phyloP scores from a whole-genome alignment of 1,139 yeast genomes.

The Candida frijolesensis region DNA sequence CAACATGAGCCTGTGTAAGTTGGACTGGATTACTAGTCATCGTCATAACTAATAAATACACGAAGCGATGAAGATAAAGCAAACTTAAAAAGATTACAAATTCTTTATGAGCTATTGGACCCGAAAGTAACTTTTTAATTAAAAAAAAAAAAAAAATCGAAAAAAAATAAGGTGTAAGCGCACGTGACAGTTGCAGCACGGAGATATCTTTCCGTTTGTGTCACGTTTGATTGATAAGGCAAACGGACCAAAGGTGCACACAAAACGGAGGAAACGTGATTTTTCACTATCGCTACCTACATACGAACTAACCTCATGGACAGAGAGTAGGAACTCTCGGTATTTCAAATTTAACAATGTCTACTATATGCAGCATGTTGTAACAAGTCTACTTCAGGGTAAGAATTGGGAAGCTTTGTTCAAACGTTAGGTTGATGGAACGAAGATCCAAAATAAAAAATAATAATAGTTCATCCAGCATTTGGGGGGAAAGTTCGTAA shows the following conservation, averaged over 20 bases:
- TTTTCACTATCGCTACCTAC: too few relatives aligned
- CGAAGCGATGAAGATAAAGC: not conserved
- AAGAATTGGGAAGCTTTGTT: not conserved
- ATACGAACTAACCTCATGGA: too few relatives aligned
- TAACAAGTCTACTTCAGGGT: too few relatives aligned
- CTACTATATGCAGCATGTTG: too few relatives aligned
- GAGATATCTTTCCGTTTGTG: not conserved
- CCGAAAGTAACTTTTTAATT: not conserved
- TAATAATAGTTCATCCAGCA: not conserved
- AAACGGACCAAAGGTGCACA: not conserved
- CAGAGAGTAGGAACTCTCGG: too few relatives aligned
- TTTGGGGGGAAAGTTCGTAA: slow-evolving; percentile 1
- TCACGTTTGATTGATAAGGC: not conserved
- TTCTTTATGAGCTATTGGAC: not conserved
- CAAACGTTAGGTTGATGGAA: not conserved
- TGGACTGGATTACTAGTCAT: slow-evolving; percentile 12
- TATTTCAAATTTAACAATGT: too few relatives aligned
- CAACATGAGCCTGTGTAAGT: slow-evolving; percentile 49
- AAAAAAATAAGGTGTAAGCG: slow-evolving; percentile 1
- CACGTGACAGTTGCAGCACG: slow-evolving; percentile 3
- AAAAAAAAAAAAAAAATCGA: not conserved
- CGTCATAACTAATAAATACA: not conserved
- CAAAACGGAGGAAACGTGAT: not conserved
- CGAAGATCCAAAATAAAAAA: not conserved
- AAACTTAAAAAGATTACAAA: not conserved